These are phyloP conservation scores for Paramecium biaurelia DNA, from an alignment of 73 alveolate genomes.

Conservation along the genomic window DNA sequence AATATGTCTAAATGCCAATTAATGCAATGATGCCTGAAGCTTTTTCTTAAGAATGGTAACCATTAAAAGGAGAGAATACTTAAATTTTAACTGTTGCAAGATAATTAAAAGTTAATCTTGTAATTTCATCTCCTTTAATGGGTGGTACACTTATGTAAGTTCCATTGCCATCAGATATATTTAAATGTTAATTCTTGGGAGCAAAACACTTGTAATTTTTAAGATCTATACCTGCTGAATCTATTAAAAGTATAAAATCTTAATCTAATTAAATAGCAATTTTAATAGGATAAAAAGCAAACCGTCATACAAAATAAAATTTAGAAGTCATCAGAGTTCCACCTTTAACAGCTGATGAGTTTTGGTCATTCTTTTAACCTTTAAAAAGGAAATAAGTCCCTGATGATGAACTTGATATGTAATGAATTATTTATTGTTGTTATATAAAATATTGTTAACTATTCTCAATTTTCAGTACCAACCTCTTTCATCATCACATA, in stretches of 20 bases:
- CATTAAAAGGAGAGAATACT: slow-evolving; percentile 65
- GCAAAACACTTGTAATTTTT: slow-evolving; percentile 84
- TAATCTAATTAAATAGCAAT: slow-evolving; percentile 59
- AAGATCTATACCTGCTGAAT: slow-evolving; percentile 82
- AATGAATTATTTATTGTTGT: background rate
- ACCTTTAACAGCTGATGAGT: slow-evolving; percentile 75
- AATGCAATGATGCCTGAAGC: slow-evolving; percentile 88
- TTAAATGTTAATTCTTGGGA: slow-evolving; percentile 69
- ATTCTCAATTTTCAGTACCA: background rate
- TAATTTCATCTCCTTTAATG: slow-evolving; percentile 78
- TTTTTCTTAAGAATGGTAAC: slow-evolving; percentile 82
- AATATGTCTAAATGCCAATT: slow-evolving; percentile 77
- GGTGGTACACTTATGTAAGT: slow-evolving; percentile 77
- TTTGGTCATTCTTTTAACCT: slow-evolving; percentile 73
- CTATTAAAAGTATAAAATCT: slow-evolving; percentile 50
- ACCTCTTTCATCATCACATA: background rate
- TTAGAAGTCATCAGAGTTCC: slow-evolving; percentile 72
- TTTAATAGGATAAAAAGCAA: slow-evolving; percentile 83
- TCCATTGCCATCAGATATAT: slow-evolving; percentile 64
- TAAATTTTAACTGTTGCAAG: slow-evolving; percentile 66
- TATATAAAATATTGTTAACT: background rate
- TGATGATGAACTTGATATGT: slow-evolving; percentile 50
- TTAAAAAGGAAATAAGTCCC: slow-evolving; percentile 12
- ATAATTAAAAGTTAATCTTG: slow-evolving; percentile 74
- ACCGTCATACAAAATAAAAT: slow-evolving; percentile 74